Base-by-base conservation (phyloP, 768 basidiomycete genomes). In the Hericium erinaceus region DNA sequence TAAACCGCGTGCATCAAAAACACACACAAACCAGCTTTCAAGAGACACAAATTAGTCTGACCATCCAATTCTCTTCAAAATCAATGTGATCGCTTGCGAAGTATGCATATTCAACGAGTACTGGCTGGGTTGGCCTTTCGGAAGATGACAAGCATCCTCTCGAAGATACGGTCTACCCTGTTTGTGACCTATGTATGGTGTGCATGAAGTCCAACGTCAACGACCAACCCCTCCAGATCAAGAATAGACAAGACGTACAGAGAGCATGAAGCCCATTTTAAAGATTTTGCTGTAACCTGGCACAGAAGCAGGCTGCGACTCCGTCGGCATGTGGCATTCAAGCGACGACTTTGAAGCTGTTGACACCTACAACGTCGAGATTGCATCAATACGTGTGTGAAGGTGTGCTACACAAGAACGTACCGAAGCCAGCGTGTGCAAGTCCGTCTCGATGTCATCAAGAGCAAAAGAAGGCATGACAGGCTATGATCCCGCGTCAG, bases 251-350 rank as follows among this genome's bases (percentile, higher is more conserved):
- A 6, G 40, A 40, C 60, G 48, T 50, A 58, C 60, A 10, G 44
- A 58, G 13, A 60, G 40, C 37, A 58, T 40, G 22, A 61, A 44
- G 8, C 60, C 60, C 60, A 61, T 61, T 16, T 48, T 61, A 28
- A 58, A 55, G 16, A 58, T 58, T 20, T 13, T 58, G 38, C 57
- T 58, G 46, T 61, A 61, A 18, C 16, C 51, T 33, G 52, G 40
- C 24, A 9, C 15, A 28, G 15, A 39, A 2, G n/a, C 46, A 9
- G 39, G n/a, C 46, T n/a, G 20, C 20, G 18, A 18, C 26, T 41
- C 57, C 38, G 3, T 16, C 40, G 44, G 39, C 2, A 2, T 37
- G 51, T 8, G 33, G 7, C 33, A 33, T 33, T 33, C 9, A 10
- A 33, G 4, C 7, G 33, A 33, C 33, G 9, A 8, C 2, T 33